Percentiles rank a stretch among this genome's conserved stretches.
Evolutionary conservation across 2,329 filamentous ascomycete species (phyloP).

Genomic region (Colletotrichum sp.): DNA sequence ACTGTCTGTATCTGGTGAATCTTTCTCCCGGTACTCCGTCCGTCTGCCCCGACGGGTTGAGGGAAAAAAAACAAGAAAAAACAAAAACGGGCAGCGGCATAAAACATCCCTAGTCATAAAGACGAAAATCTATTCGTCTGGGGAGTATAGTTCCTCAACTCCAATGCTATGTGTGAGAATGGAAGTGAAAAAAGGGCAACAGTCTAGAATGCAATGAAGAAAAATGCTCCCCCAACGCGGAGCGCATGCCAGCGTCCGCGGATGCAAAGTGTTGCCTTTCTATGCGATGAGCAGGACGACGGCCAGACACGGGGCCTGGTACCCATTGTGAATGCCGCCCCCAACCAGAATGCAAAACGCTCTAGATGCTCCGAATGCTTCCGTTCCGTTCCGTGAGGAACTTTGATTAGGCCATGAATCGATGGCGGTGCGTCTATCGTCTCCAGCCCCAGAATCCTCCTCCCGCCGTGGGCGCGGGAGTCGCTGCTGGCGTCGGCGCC

Average conservation of each 20-base stretch:
- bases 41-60: not conserved
- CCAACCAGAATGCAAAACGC: constrained; percentile 16
- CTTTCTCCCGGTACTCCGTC: not conserved
- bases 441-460: constrained; percentile 34
- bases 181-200: not conserved
- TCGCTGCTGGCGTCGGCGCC: constrained; percentile 26
- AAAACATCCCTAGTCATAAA: constrained; percentile 4
- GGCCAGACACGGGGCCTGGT: not conserved
- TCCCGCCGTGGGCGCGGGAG: constrained; percentile 23
- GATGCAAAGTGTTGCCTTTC: constrained; percentile 11
- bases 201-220: constrained; percentile 3
- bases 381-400: constrained; percentile 1
- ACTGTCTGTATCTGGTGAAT: not conserved
- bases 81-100: not conserved
- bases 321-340: not conserved
- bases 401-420: not conserved
- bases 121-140: not conserved
- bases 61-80: not conserved
- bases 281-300: not conserved
- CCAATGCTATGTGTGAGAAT: constrained; percentile 11
- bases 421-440: constrained; percentile 8
- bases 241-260: constrained; percentile 1
- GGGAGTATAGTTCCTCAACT: not conserved
- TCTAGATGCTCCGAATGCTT: constrained; percentile 14
- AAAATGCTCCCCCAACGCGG: not conserved